A percentile compares a stretch with the other conserved stretches of the same genome.
These are phyloP conservation scores for Leccinum olivaceopallidum DNA, from an alignment of 768 basidiomycete genomes.

Conservation along the genomic window DNA sequence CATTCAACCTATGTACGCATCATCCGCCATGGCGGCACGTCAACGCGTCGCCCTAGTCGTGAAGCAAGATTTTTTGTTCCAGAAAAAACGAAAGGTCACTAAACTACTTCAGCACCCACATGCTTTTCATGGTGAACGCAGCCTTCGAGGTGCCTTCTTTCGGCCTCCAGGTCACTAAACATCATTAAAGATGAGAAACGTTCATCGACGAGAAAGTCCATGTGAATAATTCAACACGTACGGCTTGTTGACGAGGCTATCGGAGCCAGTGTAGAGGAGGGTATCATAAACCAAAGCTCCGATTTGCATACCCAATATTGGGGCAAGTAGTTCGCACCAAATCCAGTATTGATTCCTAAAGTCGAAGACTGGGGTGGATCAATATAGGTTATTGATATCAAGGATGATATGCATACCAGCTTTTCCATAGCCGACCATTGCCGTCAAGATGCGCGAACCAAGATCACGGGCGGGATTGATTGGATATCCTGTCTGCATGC, in stretches of 20 bases:
- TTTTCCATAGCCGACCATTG: constrained; percentile 69
- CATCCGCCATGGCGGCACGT: background rate
- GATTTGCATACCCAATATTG: constrained; percentile 56
- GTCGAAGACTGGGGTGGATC: constrained; percentile 18
- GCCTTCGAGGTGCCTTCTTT: constrained; percentile 16
- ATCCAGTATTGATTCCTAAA: constrained; percentile 66
- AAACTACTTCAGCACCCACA: constrained; percentile 10
- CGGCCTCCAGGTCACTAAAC: constrained; percentile 12
- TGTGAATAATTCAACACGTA: constrained; percentile 23
- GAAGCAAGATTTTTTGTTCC: background rate
- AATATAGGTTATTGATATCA: background rate
- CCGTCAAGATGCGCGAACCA: constrained; percentile 64
- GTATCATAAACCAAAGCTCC: constrained; percentile 60
- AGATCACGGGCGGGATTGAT: constrained; percentile 75
- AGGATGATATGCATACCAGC: constrained; percentile 38
- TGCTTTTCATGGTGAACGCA: constrained; percentile 7
- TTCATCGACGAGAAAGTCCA: background rate
- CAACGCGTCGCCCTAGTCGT: background rate
- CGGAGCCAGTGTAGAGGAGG: constrained; percentile 55
- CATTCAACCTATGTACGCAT: background rate
- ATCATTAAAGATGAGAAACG: background rate
- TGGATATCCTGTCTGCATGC: constrained; percentile 66
- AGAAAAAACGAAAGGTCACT: background rate
- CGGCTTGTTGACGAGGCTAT: constrained; percentile 56
- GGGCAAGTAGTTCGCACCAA: constrained; percentile 63